Evolutionary conservation across 192 early-diverging fungal genomes (phyloP).

Genomic region (Chytriomyces sp.): DNA sequence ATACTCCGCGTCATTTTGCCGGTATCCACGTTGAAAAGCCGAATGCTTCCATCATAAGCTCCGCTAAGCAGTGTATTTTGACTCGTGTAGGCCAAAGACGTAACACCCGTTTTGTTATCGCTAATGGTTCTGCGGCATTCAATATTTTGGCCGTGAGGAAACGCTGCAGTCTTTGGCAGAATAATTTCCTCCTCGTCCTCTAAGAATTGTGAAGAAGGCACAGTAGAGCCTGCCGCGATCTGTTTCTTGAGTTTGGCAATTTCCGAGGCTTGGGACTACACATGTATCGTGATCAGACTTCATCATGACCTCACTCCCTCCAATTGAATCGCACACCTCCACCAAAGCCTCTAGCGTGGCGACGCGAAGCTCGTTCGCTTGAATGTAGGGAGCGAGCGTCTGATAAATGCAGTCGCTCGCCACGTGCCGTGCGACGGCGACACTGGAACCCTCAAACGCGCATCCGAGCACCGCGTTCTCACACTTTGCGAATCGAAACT

Average conservation of each 20-base stretch:
- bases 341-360: not conserved
- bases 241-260: slow-evolving; percentile 9
- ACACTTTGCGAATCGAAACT: slow-evolving; percentile 49
- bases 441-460: slow-evolving; percentile 40
- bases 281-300: not conserved
- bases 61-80: slow-evolving; percentile 53
- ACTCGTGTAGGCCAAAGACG: slow-evolving; percentile 50
- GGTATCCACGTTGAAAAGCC: slow-evolving; percentile 56
- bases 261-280: slow-evolving; percentile 11
- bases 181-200: slow-evolving; percentile 34
- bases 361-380: slow-evolving; percentile 36
- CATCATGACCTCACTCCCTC: too few species aligned
- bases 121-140: slow-evolving; percentile 57
- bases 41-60: slow-evolving; percentile 60
- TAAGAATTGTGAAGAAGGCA: slow-evolving; percentile 32
- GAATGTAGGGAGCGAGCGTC: slow-evolving; percentile 52
- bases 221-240: slow-evolving; percentile 19
- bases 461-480: slow-evolving; percentile 51
- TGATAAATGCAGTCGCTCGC: slow-evolving; percentile 58
- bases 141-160: slow-evolving; percentile 41
- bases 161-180: slow-evolving; percentile 1
- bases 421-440: slow-evolving; percentile 43
- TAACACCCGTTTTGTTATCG: slow-evolving; percentile 56
- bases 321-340: slow-evolving; percentile 8
- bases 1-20: slow-evolving; percentile 46